These are phyloP conservation scores for Limnanthes douglasii DNA, from an alignment of 345 rosid genomes.

Conservation along the genomic window DNA sequence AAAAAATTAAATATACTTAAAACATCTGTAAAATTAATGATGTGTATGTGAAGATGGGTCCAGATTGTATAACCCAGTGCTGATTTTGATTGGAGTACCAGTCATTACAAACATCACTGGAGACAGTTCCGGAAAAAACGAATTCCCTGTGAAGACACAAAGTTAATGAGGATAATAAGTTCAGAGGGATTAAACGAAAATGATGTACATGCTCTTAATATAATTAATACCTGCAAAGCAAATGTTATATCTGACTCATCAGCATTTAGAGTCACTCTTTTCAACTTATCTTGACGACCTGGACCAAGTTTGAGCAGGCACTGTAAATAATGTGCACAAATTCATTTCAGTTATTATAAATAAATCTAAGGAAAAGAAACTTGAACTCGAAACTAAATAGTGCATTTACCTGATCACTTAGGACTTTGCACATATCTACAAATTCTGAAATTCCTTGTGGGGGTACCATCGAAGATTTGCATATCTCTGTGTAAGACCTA, in stretches of 20 bases:
- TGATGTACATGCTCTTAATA: background rate
- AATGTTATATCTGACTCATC: constrained; percentile 69
- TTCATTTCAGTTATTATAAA: too few relatives aligned
- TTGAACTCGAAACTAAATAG: too few relatives aligned
- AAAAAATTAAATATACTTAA: too few relatives aligned
- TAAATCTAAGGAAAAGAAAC: too few relatives aligned
- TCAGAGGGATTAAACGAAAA: too few relatives aligned
- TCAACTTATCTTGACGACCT: constrained; percentile 50
- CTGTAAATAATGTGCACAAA: too few relatives aligned
- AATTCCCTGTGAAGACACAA: constrained; percentile 39
- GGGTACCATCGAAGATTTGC: constrained; percentile 60
- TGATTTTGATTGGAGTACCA: too few relatives aligned
- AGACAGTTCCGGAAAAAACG: constrained; percentile 85
- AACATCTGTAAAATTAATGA: too few relatives aligned
- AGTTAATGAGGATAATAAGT: background rate
- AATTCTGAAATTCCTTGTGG: constrained; percentile 58
- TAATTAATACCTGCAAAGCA: constrained; percentile 56
- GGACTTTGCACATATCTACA: constrained; percentile 54
- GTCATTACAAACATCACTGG: too few relatives aligned
- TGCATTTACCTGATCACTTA: constrained; percentile 93
- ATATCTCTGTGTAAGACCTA: constrained; percentile 44
- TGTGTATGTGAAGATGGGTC: too few relatives aligned
- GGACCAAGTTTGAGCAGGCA: constrained; percentile 69
- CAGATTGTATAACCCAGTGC: too few relatives aligned
- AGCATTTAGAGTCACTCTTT: constrained; percentile 50